Percentiles rank a stretch among this genome's conserved stretches.
phyloP scores from a whole-genome alignment of 1,284 basidiomycete genomes.

The Boletus hoseneyae region DNA sequence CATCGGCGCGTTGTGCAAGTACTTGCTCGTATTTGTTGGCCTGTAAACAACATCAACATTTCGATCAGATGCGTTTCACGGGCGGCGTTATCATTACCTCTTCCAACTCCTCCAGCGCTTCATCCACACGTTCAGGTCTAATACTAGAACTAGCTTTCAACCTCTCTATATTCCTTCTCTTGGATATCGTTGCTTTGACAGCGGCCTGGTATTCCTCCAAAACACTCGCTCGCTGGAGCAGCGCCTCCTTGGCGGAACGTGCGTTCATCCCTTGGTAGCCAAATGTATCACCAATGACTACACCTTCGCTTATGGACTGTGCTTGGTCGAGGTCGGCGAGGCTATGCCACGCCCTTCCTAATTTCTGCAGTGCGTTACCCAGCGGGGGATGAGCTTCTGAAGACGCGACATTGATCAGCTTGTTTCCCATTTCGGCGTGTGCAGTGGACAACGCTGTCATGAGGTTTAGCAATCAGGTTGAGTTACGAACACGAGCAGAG shows the following conservation, averaged over 20 bases:
- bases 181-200: slow-evolving; percentile 88
- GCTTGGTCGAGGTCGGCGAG: slow-evolving; percentile 82
- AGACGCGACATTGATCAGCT: slow-evolving; percentile 82
- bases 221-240: slow-evolving; percentile 81
- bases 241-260: slow-evolving; percentile 89
- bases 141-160: slow-evolving; percentile 88
- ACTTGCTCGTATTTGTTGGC: slow-evolving; percentile 85
- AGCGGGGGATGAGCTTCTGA: slow-evolving; percentile 82
- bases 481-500: neutral
- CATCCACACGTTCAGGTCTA: slow-evolving; percentile 82
- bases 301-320: slow-evolving; percentile 87
- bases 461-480: slow-evolving; percentile 1
- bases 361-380: slow-evolving; percentile 75
- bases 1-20: slow-evolving; percentile 76
- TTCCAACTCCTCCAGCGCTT: slow-evolving; percentile 90
- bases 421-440: slow-evolving; percentile 85
- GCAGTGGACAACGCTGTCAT: slow-evolving; percentile 66
- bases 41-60: slow-evolving; percentile 36
- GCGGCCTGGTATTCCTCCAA: slow-evolving; percentile 91
- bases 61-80: slow-evolving; percentile 12
- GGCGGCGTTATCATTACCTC: slow-evolving; percentile 54
- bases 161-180: slow-evolving; percentile 85
- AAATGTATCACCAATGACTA: slow-evolving; percentile 86
- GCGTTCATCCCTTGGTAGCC: slow-evolving; percentile 94
- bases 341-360: slow-evolving; percentile 83